phyloP scores from a whole-genome alignment of 805 yeast species.

The Suhomyces tanzawaensis region DNA sequence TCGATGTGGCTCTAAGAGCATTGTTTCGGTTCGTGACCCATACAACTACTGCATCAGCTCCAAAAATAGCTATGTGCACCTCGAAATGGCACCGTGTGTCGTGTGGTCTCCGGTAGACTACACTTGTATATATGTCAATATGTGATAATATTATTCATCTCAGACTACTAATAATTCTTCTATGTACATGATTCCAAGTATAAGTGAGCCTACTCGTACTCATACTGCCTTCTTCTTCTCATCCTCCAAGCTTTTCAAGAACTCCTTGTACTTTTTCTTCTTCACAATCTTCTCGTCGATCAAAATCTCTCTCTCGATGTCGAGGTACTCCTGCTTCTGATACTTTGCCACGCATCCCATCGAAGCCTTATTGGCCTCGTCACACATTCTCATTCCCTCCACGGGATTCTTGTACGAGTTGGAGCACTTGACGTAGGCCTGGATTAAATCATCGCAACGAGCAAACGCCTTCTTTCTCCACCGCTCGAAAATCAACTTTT shows the following conservation, averaged over 20 bases:
- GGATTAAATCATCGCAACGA: constrained; percentile 66
- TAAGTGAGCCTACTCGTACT: no score
- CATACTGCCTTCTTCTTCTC: no score
- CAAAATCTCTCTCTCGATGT: constrained; percentile 63
- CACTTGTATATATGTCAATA: no score
- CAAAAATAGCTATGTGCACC: no score
- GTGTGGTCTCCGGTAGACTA: no score
- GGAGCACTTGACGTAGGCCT: constrained; percentile 67
- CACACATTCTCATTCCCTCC: constrained; percentile 66
- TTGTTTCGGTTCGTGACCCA: no score
- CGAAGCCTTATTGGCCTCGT: constrained; percentile 55
- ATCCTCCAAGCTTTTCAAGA: constrained; percentile 4
- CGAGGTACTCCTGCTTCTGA: constrained; percentile 64
- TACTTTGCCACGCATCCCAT: constrained; percentile 59
- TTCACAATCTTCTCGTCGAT: constrained; percentile 53
- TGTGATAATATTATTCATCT: no score
- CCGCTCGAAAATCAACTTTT: constrained; percentile 65
- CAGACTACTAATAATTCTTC: no score
- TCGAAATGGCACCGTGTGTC: no score
- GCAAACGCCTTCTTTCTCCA: constrained; percentile 68
- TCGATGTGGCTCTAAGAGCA: no score
- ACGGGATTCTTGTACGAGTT: constrained; percentile 53
- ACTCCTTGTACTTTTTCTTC: constrained; percentile 22
- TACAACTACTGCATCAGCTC: no score
- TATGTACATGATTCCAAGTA: no score